Base-by-base conservation (phyloP, 2,329 filamentous ascomycete species). In the Penicillium olsonii region DNA sequence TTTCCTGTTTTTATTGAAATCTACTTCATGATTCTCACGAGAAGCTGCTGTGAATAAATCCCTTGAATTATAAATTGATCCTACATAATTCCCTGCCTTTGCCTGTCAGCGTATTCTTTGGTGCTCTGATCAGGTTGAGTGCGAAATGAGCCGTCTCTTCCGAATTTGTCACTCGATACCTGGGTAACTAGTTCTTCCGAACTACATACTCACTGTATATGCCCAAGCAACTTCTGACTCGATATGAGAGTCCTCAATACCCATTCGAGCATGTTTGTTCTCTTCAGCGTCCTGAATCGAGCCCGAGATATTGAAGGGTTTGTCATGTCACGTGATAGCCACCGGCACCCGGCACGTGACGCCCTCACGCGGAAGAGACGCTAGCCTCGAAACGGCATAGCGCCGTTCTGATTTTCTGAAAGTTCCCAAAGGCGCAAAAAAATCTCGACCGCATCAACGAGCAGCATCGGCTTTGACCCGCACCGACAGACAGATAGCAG, bases 371-470 rank as follows among this genome's bases (percentile, higher is more conserved):
- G 61, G 56, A 46, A 37, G 17, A 45, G 12, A 34, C 44, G 38
- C 69, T 71, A 70, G 43, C 51, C 55, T 2, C 0, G 27, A 45
- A 26, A 17, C 1, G 50, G 54, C n/a, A 53, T 71, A 71, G 69
- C 61, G 62, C 45, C 6, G 38, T 62, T 62, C 61, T 67, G 61
- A 68, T 69, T 71, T 70, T 70, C 67, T 55, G 65, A 68, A 68
- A 67, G 66, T 67, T 66, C 65, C 61, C 59, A 64, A 63, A 67
- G 63, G 62, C 64, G 65, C 65, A 61, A 63, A 68, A 69, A 69
- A 69, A 65, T 68, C 67, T 70, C 67, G 66, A 66, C 66, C 60
- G 65, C 61, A 68, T 61, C 66, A 66, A 62, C 66, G 65, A 69
- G 64, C 56, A 69, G 62, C 64, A 68, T 50, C 63, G 64, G 65